phyloP scores from a whole-genome alignment of 371 early-diverging fungal species.

The Haplosporangium sp. region DNA sequence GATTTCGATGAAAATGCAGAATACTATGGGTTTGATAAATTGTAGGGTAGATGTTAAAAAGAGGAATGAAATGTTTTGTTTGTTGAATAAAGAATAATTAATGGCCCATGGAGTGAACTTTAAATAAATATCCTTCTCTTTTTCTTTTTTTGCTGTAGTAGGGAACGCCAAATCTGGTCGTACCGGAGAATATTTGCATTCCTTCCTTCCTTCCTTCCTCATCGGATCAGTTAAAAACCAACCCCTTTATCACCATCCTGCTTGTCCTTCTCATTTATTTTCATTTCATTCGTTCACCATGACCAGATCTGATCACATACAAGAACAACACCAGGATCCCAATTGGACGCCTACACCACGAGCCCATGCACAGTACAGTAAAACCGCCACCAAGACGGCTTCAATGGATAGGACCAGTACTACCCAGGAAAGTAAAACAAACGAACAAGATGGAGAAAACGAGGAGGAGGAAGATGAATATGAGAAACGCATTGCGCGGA shows the following conservation, averaged over 20 bases:
- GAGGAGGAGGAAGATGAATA: constrained; percentile 75
- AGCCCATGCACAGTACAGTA: constrained; percentile 29
- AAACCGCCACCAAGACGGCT: not conserved
- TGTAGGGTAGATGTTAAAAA: too few relatives aligned
- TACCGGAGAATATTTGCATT: not conserved
- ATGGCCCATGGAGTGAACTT: too few relatives aligned
- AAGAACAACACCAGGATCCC: constrained; percentile 28
- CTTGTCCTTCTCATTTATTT: too few relatives aligned
- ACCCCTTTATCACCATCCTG: too few relatives aligned
- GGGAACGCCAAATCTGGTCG: not conserved
- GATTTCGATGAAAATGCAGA: too few relatives aligned
- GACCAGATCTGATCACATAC: not conserved
- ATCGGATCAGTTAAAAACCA: too few relatives aligned
- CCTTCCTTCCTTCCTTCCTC: not conserved
- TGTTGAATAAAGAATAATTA: too few relatives aligned
- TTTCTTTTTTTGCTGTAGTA: too few relatives aligned
- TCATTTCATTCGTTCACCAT: not conserved
- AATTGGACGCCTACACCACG: constrained; percentile 43
- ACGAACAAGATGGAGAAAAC: constrained; percentile 29
- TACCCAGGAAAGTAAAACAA: not conserved
- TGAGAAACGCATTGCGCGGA: constrained; percentile 69
- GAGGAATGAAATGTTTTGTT: too few relatives aligned
- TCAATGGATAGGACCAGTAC: not conserved
- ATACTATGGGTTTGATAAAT: too few relatives aligned
- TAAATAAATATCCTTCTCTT: too few relatives aligned